Evolutionary conservation across 2,329 filamentous ascomycete species (phyloP), one percentile per base, ranked within the genome.

Genomic region (Ceratocystis diversiconidia): DNA sequence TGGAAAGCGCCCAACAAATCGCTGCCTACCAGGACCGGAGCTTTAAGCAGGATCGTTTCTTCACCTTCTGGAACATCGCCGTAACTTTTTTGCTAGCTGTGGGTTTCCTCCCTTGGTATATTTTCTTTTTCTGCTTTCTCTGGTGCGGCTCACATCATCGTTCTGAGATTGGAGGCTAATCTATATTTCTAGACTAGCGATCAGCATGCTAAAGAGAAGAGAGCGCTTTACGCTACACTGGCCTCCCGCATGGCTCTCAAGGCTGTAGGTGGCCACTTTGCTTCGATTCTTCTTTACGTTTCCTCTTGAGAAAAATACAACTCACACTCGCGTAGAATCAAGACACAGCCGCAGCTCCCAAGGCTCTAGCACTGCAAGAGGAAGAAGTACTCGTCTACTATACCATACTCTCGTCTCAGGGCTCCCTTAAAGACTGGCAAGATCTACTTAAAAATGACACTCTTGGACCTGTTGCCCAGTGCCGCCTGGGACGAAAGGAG

Each of bases 61-160:
- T 78, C 65, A 74, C 82, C 71, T 83, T 82, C 68, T 81, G 78
- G 76, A 83, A 80, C 68, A 82, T 84, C 68, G 73, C 77, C 22
- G 75, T 81, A 17, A 83, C 80, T 0, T 79, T 80, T 67, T 70
- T 83, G 41, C 75, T 83, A 64, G 78, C 82, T 64, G 81, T 83
- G 71, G 70, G 78, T 71, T 41, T 17, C 10, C 19, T 2, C 36
- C 36, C 36, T 41, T 41, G 3, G 36, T 41, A 41, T 12, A 41
- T 41, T 15, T 41, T 41, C 36, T 41, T 41, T 41, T 41, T 52
- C 2, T 12, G 17, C 10, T 57, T 32, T 15, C 6, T 5, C 22
- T 28, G 19, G 10, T 15, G 25, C 8, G 7, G 48, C 52, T 8
- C 62, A 19, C 7, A 2, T 32, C 1, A 22, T 8, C 15, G 30